Base-by-base conservation (phyloP, 1,139 yeast species). In the Suzukiozyma palmioleophila region DNA sequence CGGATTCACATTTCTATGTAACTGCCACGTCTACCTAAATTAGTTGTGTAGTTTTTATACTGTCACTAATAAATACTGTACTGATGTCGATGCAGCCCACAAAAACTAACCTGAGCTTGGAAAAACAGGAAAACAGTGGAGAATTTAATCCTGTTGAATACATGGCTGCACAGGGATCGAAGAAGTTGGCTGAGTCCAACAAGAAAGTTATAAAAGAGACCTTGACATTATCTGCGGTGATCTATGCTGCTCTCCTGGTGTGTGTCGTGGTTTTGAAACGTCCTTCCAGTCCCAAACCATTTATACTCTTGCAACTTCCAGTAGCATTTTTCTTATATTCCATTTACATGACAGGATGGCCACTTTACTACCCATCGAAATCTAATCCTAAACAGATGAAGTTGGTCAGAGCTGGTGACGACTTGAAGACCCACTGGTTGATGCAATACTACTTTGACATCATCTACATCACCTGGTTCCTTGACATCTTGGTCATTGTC, bases 361-460 rank as follows among this genome's bases (percentile, higher is more conserved):
- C 95, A 3, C 70, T 69, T 29, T 51, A 53, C 49, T 54, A 64
- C 51, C 37, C 73, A 66, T 33, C 63, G 55, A 50, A 57, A n/a
- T 57, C 60, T 14, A 59, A 59, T 13, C 48, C 47, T 15, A 39
- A 40, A 36, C 27, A 21, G 4, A 8, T 27, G 26, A 60, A 59
- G 39, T 63, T 85, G 39, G 54, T 75, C 2, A 64, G 60, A 16
- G 58, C 84, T 2, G 95, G 95, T 2, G 79, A 75, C 34, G 90
- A 87, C 53, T 67, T 86, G 44, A 59, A 61, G 35, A 59, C 64
- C 3, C 96, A 95, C 0, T 43, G 45, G 28, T 64, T 87, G 33
- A 82, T 81, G 15, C 95, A 87, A 58, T 85, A 84, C 64, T 62
- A 85, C 62, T 83, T 83, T 54, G 96, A 87, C 55, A 62, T 85